Evolutionary conservation across 169 alveolate species (phyloP).

Genomic region (Cryptosporidium canis): DNA sequence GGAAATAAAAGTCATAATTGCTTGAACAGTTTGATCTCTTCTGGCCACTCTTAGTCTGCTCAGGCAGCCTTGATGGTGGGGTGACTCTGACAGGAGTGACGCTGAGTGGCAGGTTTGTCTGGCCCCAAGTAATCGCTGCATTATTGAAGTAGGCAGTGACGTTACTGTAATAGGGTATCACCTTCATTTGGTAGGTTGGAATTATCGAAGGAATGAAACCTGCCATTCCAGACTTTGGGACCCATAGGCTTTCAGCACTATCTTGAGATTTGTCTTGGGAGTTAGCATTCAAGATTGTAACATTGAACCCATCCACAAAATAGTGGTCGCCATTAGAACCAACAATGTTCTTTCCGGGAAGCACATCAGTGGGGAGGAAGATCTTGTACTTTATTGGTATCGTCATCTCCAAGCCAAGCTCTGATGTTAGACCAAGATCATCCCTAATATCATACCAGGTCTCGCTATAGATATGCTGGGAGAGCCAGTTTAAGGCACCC

Average conservation of each 20-base stretch:
- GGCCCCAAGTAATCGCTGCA: slow-evolving; percentile 73
- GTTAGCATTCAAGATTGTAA: slow-evolving; percentile 29
- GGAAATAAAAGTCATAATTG: slow-evolving; percentile 52
- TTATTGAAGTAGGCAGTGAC: slow-evolving; percentile 34
- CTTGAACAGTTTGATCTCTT: slow-evolving; percentile 29
- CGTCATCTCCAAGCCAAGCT: slow-evolving; percentile 3
- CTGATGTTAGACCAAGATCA: slow-evolving; percentile 8
- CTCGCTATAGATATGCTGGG: slow-evolving; percentile 53
- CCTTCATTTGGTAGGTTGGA: slow-evolving; percentile 69
- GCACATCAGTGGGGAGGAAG: slow-evolving; percentile 47
- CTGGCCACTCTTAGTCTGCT: neutral
- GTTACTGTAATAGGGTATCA: slow-evolving; percentile 41
- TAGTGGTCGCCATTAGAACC: slow-evolving; percentile 51
- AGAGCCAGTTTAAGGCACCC: slow-evolving; percentile 34
- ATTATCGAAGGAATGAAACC: slow-evolving; percentile 52
- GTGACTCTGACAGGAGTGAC: slow-evolving; percentile 59
- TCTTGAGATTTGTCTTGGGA: neutral
- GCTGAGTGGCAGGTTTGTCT: slow-evolving; percentile 50
- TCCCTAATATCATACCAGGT: slow-evolving; percentile 44
- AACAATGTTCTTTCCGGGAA: slow-evolving; percentile 27
- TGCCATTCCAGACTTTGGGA: slow-evolving; percentile 50
- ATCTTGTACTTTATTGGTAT: slow-evolving; percentile 48
- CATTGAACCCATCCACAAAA: slow-evolving; percentile 39
- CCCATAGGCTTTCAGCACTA: slow-evolving; percentile 4
- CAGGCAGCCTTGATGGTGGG: slow-evolving; percentile 65